Evolutionary conservation across 2,329 filamentous ascomycete species (phyloP), one percentile per base, ranked within the genome.

Genomic region (Biscogniauxia marginata): DNA sequence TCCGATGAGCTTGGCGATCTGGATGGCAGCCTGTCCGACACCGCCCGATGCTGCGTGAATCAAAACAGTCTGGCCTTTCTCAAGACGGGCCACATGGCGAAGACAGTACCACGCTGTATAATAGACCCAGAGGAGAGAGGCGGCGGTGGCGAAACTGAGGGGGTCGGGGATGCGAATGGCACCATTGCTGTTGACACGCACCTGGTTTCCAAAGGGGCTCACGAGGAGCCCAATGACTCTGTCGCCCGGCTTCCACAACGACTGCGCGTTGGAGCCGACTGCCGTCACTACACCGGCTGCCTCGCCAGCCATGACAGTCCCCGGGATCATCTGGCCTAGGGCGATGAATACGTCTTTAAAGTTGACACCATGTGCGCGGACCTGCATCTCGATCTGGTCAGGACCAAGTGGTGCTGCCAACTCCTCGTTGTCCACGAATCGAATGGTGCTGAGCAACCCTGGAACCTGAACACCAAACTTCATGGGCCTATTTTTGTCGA

Each of bases 61-160:
- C 34, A 69, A 54, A 9, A 68, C 51, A 3, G 50, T 63, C 53
- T 66, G 56, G 3, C 65, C 66, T 1, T 58, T 55, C 18, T 56
- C 50, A 6, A 74, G 55, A 4, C 63, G 53, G 3, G 65, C 71
- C 22, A 64, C 22, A 22, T 70, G 16, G 9, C 62, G 50, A 0
- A 75, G 60, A n/a, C 60, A 57, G 46, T 69, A 62, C 23, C 62
- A 63, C 5, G 66, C 70, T 3, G 72, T 72, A 3, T 49, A 39
- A 51, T 59, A 71, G 4, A 62, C 61, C 4, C 67, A 19, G 0
- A 69, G 67, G 23, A 71, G 59, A 0, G 69, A 61, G 18, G 66
- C 64, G 9, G 65, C 69, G 16, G 62, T 56, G n/a, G 56, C 57
- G 25, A 68, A 59, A 7, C 22, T 11, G 50, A 62, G 48, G 3